Evolutionary conservation across 2,329 filamentous ascomycete genomes (phyloP).

Genomic region (Pseudogymnoascus sp.): DNA sequence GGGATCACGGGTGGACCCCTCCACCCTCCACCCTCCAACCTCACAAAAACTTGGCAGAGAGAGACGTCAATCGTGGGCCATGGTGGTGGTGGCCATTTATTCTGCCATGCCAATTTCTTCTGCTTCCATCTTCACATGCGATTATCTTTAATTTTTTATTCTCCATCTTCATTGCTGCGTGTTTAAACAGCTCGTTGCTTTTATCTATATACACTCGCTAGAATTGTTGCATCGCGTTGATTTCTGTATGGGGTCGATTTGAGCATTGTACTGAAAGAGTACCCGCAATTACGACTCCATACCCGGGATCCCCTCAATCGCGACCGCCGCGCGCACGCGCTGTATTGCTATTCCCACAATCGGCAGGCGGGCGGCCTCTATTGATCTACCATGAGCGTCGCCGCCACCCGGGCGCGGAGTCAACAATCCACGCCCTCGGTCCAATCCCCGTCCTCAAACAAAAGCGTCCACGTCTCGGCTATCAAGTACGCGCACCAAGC

Average conservation of each 20-base stretch:
- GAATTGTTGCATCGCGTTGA: background rate
- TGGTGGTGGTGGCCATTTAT: background rate
- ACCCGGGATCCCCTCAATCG: background rate
- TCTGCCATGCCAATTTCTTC: background rate
- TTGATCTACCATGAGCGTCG: background rate
- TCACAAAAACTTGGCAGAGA: background rate
- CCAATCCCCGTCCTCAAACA: background rate
- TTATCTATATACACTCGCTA: background rate
- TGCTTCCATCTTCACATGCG: background rate
- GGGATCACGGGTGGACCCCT: background rate
- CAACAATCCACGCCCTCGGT: conserved; percentile 1
- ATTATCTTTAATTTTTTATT: background rate
- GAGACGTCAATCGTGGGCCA: background rate
- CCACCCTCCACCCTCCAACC: background rate
- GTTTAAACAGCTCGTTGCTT: background rate
- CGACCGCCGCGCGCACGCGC: background rate
- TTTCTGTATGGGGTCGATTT: background rate
- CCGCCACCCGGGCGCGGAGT: background rate
- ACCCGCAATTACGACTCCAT: background rate
- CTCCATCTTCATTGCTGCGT: background rate
- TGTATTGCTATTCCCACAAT: background rate
- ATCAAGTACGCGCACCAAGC: conserved; percentile 54
- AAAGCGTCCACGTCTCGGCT: conserved; percentile 26
- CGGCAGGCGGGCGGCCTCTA: background rate
- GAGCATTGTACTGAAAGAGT: background rate